Conservation (phyloP, 768 basidiomycete species). For the Udeniomyces megalosporus region DNA sequence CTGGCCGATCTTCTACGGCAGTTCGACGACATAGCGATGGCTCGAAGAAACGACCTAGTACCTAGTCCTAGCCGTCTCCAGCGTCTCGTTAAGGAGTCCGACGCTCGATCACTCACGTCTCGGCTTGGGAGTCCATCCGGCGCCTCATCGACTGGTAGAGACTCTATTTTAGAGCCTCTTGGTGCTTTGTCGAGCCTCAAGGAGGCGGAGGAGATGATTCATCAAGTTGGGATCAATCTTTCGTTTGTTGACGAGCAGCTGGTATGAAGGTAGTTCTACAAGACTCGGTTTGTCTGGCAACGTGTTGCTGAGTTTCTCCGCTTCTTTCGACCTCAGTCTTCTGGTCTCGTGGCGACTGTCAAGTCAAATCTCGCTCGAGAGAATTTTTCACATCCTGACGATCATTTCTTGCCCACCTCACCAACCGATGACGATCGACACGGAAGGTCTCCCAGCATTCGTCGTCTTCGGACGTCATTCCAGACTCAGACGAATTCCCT, state of each 20-base stretch:
- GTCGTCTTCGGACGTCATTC: background rate
- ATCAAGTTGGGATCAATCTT: background rate
- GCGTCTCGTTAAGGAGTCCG: no score
- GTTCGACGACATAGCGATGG: no score
- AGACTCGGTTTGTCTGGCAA: background rate
- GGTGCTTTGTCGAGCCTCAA: background rate
- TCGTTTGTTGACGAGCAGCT: background rate
- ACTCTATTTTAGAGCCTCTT: conserved; percentile 7
- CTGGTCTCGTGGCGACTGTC: background rate
- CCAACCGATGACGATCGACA: background rate
- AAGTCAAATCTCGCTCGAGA: conserved; percentile 2
- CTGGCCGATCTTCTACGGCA: background rate
- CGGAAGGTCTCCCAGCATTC: background rate
- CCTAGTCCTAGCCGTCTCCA: no score
- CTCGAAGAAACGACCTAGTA: no score
- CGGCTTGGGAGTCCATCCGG: background rate
- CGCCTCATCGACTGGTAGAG: background rate
- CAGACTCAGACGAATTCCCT: background rate
- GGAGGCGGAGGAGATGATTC: background rate
- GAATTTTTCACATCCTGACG: background rate
- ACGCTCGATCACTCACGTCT: no score
- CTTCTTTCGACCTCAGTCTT: background rate
- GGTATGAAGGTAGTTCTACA: background rate
- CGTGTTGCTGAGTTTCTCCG: background rate
- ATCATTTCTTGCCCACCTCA: background rate